These are phyloP conservation scores for Sphagnum tenellum DNA, from an alignment of 225 moss, liverwort and hornwort species.

Conservation along the genomic window DNA sequence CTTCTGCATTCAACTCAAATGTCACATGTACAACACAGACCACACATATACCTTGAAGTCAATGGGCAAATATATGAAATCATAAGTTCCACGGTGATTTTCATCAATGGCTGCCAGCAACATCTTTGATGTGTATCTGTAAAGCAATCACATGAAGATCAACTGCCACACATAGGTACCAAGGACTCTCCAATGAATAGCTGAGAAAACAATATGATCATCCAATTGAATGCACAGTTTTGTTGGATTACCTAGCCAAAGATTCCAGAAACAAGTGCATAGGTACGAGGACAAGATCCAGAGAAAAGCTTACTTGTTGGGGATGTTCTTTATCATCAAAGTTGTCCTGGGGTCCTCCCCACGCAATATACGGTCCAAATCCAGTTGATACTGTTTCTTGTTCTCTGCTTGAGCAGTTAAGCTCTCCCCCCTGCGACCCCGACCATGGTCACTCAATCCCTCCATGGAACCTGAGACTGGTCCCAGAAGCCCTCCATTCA, in stretches of 20 bases:
- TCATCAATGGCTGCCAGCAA: constrained; percentile 96
- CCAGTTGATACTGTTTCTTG: constrained; percentile 98
- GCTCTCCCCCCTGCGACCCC: constrained; percentile 79
- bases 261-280: no score
- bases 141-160: background rate
- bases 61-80: constrained; percentile 94
- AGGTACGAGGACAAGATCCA: no score
- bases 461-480: constrained; percentile 56
- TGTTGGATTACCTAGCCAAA: no score
- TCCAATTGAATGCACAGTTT: no score
- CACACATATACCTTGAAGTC: constrained; percentile 74
- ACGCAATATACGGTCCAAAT: constrained; percentile 85
- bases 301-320: constrained; percentile 61
- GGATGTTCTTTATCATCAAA: constrained; percentile 95
- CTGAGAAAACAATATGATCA: background rate
- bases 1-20: background rate
- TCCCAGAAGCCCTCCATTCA: constrained; percentile 61
- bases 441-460: constrained; percentile 60
- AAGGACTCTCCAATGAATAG: background rate
- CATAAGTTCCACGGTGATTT: constrained; percentile 95
- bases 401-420: constrained; percentile 73
- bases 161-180: background rate
- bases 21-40: background rate
- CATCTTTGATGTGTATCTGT: constrained; percentile 98
- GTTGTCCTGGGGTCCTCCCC: constrained; percentile 91